Evolutionary conservation across 2,329 filamentous ascomycete genomes (phyloP).

Genomic region (Paraphoma sp.): DNA sequence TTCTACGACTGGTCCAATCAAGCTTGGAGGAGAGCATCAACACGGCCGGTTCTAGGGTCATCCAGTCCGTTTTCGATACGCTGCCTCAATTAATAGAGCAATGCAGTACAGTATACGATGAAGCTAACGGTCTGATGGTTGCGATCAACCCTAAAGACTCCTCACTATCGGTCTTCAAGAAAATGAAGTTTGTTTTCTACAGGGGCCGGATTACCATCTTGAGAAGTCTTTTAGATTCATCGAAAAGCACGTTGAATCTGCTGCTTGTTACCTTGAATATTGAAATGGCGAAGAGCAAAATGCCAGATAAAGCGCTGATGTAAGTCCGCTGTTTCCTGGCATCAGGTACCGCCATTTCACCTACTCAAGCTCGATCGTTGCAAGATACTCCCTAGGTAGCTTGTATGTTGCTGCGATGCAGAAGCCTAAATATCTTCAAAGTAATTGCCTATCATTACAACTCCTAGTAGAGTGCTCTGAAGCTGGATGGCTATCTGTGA

Average conservation of each 20-base stretch:
- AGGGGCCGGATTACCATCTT: slow-evolving; percentile 2
- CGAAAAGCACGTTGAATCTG: slow-evolving; percentile 3
- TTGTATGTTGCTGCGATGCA: no score
- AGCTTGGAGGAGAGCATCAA: slow-evolving; percentile 6
- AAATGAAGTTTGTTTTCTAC: slow-evolving; percentile 4
- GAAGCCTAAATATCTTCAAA: no score
- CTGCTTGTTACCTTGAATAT: slow-evolving; percentile 4
- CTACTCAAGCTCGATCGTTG: no score
- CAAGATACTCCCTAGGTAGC: no score
- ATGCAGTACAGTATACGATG: slow-evolving; percentile 3
- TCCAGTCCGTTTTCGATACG: background rate
- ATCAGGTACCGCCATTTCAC: no score
- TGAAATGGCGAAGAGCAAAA: slow-evolving; percentile 2
- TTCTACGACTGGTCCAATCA: slow-evolving; percentile 1
- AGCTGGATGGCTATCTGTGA: no score
- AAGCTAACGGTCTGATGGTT: slow-evolving; percentile 1
- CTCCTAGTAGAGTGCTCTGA: no score
- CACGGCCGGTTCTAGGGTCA: background rate
- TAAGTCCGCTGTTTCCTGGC: background rate
- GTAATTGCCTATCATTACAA: background rate
- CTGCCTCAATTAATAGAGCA: slow-evolving; percentile 4
- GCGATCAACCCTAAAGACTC: background rate
- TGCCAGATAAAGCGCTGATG: slow-evolving; percentile 2
- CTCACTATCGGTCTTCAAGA: background rate
- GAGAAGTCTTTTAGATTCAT: slow-evolving; percentile 2